A percentile compares a stretch with the other conserved stretches of the same genome.
phyloP scores from a whole-genome alignment of 2,329 filamentous ascomycete genomes.

The Macrophomina pseudophaseolina region DNA sequence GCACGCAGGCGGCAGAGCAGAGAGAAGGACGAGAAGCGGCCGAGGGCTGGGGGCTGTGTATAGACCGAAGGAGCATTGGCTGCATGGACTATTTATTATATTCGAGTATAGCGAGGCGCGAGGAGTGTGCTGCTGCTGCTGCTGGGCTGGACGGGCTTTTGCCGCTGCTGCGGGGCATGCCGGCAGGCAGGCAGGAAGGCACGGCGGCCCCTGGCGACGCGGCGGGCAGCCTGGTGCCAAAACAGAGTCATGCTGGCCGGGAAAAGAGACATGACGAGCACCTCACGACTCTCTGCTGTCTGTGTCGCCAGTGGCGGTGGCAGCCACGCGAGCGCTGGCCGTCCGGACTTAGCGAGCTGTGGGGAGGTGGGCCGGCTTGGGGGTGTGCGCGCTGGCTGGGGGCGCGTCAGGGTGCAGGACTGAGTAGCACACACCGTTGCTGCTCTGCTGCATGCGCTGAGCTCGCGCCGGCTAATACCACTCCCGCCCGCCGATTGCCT shows the following conservation, averaged over 20 bases:
- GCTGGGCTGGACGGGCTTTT: conserved; percentile 12
- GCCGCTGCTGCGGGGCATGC: conserved; percentile 10
- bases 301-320: conserved; percentile 23
- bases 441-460: neutral
- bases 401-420: neutral
- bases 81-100: conserved; percentile 14
- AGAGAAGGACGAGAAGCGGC: neutral
- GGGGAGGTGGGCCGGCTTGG: neutral
- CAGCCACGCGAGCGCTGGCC: conserved; percentile 24
- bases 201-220: neutral
- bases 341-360: conserved; percentile 17
- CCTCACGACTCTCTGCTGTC: neutral
- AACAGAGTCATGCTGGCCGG: conserved; percentile 10
- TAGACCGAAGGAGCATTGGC: conserved; percentile 6
- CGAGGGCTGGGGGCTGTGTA: neutral
- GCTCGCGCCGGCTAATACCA: conserved; percentile 10
- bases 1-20: neutral
- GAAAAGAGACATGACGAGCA: neutral
- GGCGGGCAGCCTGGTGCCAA: neutral
- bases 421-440: neutral
- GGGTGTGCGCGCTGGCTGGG: neutral
- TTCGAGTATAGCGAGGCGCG: neutral
- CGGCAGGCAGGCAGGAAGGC: neutral
- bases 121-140: conserved; percentile 8
- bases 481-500: neutral